Conservation (phyloP, 169 alveolate genomes). For the Plasmodium berghei region DNA sequence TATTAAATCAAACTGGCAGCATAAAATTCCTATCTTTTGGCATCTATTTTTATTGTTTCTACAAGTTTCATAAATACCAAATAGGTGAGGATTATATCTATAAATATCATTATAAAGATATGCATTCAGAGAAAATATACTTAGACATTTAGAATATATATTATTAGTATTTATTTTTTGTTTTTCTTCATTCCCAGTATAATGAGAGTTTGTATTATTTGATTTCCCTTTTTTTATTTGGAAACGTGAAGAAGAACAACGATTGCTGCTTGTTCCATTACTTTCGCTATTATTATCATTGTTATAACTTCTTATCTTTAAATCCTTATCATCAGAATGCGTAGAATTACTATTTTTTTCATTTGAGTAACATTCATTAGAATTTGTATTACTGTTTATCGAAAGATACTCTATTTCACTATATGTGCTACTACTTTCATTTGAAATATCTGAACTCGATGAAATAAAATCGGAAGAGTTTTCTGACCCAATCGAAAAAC, state of each 20-base stretch:
- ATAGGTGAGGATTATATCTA: constrained; percentile 66
- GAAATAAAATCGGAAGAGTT: constrained; percentile 5
- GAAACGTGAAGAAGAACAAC: too few species aligned
- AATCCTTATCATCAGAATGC: too few species aligned
- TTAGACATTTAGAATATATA: constrained; percentile 46
- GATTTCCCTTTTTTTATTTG: too few species aligned
- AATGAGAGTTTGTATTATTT: too few species aligned
- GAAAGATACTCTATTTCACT: constrained; percentile 38
- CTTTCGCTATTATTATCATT: too few species aligned
- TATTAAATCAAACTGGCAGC: constrained; percentile 64
- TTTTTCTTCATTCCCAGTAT: background rate
- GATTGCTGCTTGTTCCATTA: background rate
- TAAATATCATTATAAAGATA: constrained; percentile 55
- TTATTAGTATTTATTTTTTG: background rate
- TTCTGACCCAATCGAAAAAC: background rate
- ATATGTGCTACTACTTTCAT: background rate
- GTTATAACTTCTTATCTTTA: too few species aligned
- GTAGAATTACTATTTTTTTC: background rate
- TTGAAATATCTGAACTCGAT: background rate
- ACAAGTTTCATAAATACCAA: constrained; percentile 66
- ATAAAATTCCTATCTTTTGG: constrained; percentile 32
- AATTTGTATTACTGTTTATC: constrained; percentile 17
- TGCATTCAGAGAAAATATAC: constrained; percentile 62
- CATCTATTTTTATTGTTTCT: constrained; percentile 64
- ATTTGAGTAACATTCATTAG: constrained; percentile 6